phyloP scores from a whole-genome alignment of 1,284 basidiomycete genomes.

The Salmacisia buchloeana region DNA sequence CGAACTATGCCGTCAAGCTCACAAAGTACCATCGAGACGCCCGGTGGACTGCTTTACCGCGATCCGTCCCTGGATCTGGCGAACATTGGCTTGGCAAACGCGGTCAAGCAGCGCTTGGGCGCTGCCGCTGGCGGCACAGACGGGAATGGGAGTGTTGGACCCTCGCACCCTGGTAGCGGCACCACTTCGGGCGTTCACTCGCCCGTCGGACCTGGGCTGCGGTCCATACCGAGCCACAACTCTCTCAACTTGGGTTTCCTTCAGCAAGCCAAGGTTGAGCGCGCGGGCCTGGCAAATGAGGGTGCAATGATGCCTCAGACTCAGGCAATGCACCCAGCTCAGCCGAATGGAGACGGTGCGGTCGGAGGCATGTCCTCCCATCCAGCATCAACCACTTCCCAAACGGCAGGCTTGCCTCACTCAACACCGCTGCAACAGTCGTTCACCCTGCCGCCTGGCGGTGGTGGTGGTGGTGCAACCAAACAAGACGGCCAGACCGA shows the following conservation, averaged over 20 bases:
- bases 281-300: too few species aligned
- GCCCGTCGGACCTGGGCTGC: not conserved
- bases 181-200: not conserved
- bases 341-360: not conserved
- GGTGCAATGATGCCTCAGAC: not conserved
- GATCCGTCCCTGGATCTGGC: constrained; percentile 4
- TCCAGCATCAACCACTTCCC: not conserved
- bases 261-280: not conserved
- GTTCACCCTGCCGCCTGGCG: not conserved
- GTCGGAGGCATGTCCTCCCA: not conserved
- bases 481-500: not conserved
- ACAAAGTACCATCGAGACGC: not conserved
- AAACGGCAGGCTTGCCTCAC: not conserved
- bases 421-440: constrained; percentile 4
- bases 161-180: too few species aligned
- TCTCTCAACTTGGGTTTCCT: constrained; percentile 5
- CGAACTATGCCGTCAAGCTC: not conserved
- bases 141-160: too few species aligned
- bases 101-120: too few species aligned
- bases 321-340: not conserved
- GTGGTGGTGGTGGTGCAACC: not conserved
- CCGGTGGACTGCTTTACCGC: not conserved
- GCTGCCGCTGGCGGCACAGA: too few species aligned
- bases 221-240: not conserved
- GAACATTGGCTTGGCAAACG: too few species aligned